Base-by-base conservation (phyloP, 129 eudicot genomes). In the Lactuca sativa region DNA sequence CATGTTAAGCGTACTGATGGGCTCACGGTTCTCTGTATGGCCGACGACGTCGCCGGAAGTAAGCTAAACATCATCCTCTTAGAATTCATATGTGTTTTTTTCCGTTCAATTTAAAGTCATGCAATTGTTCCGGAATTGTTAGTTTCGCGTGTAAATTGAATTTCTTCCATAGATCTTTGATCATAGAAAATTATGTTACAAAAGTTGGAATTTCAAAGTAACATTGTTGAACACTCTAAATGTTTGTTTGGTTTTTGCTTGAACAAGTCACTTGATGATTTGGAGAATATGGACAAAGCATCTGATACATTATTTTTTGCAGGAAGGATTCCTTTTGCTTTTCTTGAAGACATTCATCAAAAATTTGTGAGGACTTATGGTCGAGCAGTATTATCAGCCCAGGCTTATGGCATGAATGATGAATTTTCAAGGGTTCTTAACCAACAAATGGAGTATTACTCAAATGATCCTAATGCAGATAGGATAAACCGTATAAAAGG, bases 11-110 rank as follows among this genome's bases (percentile, higher is more conserved):
- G 91, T 51, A 86, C 87, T 54, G 96, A 91, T 80, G 97, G 97
- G 3, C 93, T 91, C 80, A 84, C 97, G 47, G 88, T 88, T 66
- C 96, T 91, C 44, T 91, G 97, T 78, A 88, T 91, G 97, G 91
- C 97, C 36, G 96, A 88, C 54, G 96, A 88, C 7, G 82, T 74
- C 30, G 81, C 85, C 59, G 96, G 91, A 78, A 76, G 97, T 91
- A 88, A 52, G 88, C 11, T 51, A 7, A 60, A 7, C 8, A 7
- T 2, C 31, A 21, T 70, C 6, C 38, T 69, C 18, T 36, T 36
- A 53, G 44, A 40, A 5, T 40, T 40, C 9, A 7, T 65, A 47
- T 30, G 12, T 47, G 25, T 7, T 44, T 13, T 65, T 21, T 43
- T 51, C 51, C 33, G 31, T 36, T 67, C 25, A 33, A 49, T 66